phyloP scores from a whole-genome alignment of 192 early-diverging fungal species.

The Entomortierella parvispora region DNA sequence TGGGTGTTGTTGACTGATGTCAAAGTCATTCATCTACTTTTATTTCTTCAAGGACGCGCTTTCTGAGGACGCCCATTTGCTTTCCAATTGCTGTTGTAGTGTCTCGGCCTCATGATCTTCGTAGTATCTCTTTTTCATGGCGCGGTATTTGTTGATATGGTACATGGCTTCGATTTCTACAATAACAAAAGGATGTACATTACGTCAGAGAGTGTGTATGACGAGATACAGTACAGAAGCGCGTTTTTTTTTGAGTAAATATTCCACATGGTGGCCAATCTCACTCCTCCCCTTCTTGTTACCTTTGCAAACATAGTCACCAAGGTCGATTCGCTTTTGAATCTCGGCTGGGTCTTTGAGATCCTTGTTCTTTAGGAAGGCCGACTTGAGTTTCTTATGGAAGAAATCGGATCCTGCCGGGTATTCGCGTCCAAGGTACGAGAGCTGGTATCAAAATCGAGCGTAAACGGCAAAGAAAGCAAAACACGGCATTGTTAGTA shows the following conservation, averaged over 20 bases:
- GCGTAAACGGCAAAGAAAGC: neutral
- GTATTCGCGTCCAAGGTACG: slow-evolving; percentile 41
- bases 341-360: slow-evolving; percentile 35
- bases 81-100: slow-evolving; percentile 38
- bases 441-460: slow-evolving; percentile 12
- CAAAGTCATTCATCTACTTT: too few relatives aligned
- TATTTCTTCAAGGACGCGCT: neutral
- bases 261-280: too few relatives aligned
- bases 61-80: slow-evolving; percentile 21
- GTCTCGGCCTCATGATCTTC: slow-evolving; percentile 17
- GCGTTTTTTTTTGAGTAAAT: too few relatives aligned
- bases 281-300: too few relatives aligned
- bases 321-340: slow-evolving; percentile 48
- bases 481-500: neutral
- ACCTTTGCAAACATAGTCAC: slow-evolving; percentile 52
- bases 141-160: slow-evolving; percentile 52
- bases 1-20: too few relatives aligned
- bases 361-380: slow-evolving; percentile 47
- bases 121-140: slow-evolving; percentile 51
- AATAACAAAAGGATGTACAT: neutral
- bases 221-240: too few relatives aligned
- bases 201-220: neutral
- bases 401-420: slow-evolving; percentile 46
- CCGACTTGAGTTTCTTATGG: slow-evolving; percentile 36
- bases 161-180: slow-evolving; percentile 53